A percentile compares a stretch with the other conserved stretches of the same genome.
phyloP scores from a whole-genome alignment of 345 rosid species.

The Ailanthus altissimus region DNA sequence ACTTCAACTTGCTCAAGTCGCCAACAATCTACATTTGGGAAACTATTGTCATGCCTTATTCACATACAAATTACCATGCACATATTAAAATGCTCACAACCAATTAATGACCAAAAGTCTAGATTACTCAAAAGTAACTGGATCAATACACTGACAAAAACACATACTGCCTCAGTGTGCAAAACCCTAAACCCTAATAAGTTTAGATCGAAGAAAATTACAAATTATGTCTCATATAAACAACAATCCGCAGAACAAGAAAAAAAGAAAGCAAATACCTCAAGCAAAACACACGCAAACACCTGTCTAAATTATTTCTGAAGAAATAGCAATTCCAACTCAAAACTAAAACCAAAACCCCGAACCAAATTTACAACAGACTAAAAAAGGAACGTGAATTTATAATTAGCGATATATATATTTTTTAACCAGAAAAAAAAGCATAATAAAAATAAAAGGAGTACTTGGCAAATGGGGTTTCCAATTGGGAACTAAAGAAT shows the following conservation, averaged over 20 bases:
- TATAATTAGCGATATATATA: neutral
- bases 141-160: neutral
- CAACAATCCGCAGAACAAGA: neutral
- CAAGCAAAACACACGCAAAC: neutral
- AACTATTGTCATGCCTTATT: no score
- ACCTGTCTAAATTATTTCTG: neutral
- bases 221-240: neutral
- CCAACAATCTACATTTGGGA: neutral
- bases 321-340: neutral
- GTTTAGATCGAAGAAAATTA: neutral
- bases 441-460: neutral
- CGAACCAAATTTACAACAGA: neutral
- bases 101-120: neutral
- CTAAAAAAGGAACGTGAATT: neutral
- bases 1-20: neutral
- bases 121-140: neutral
- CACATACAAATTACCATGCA: neutral
- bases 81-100: neutral
- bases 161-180: neutral
- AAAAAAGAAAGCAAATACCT: no score
- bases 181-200: constrained; percentile 1
- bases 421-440: neutral
- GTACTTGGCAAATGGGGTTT: constrained; percentile 75
- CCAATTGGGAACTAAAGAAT: constrained; percentile 77
- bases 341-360: neutral